Evolutionary conservation across 441 rosid species (phyloP).

Genomic region (Kokia cookei): DNA sequence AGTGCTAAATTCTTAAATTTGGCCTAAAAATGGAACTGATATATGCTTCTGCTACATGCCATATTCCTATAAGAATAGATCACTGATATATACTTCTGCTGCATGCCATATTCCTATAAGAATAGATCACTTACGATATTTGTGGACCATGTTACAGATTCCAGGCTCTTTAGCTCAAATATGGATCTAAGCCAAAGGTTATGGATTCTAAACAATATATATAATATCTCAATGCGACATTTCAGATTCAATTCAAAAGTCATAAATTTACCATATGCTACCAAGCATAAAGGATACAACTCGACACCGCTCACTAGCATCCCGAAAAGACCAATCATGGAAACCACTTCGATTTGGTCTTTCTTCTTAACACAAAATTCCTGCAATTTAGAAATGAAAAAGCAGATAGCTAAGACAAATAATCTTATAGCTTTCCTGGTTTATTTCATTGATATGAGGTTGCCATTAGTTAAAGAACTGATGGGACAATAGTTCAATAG

Average conservation of each 20-base stretch:
- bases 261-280: not conserved
- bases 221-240: not conserved
- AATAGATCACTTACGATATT: slow-evolving; percentile 34
- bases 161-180: slow-evolving; percentile 35
- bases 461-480: not conserved
- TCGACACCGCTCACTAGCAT: slow-evolving; percentile 35
- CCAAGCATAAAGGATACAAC: slow-evolving; percentile 42
- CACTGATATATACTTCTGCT: slow-evolving; percentile 10
- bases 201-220: slow-evolving; percentile 9
- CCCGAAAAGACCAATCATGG: slow-evolving; percentile 52
- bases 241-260: not conserved
- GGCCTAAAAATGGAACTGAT: not conserved
- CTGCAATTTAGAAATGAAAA: slow-evolving; percentile 22
- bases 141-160: slow-evolving; percentile 40
- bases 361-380: slow-evolving; percentile 55
- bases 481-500: not conserved
- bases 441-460: too few species aligned
- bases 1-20: not conserved
- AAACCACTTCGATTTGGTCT: slow-evolving; percentile 46
- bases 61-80: not conserved
- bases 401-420: not conserved
- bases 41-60: not conserved
- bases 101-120: not conserved
- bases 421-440: not conserved
- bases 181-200: slow-evolving; percentile 37